Base-by-base conservation (phyloP, 1,284 basidiomycete species). In the Ustilago lituana region DNA sequence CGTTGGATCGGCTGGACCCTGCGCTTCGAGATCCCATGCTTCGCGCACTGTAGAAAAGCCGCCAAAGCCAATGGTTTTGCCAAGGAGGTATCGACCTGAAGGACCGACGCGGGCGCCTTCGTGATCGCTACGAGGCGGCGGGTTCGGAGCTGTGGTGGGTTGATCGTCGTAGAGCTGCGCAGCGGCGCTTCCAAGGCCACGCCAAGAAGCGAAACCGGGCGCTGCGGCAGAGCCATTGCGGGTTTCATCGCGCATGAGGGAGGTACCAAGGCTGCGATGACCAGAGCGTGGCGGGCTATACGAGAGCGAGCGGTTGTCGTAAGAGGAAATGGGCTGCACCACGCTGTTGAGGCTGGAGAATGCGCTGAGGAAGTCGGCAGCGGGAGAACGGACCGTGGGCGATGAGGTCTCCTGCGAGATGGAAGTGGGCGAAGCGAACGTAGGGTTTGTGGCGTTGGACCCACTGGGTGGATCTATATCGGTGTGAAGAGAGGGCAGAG, bases 1-100 rank as follows among this genome's bases (percentile, higher is more conserved):
- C 6, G 59, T 47, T 1, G 54, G 59, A n/a, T 67, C 52, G 23
- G 48, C 27, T 1, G 62, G 54, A 15, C 41, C 58, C 39, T 63
- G 39, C 4, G 48, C 57, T 23, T 62, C 55, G 11, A 73, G 44
- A 44, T 77, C 76, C 69, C 61, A 78, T 11, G 54, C 93, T 35
- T 88, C 87, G 39, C 91, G 85, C 44, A 97, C 91, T 37, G 88
- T 89, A n/a, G 92, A 93, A 81, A 93, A 93, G 8, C 89, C 91
- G 6, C 94, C 94, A 51, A 88, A 86, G 15, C 91, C 94, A 10
- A 97, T 87, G 69, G 91, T 85, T 44, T 86, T 85, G 19, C 91
- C 93, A 0, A 97, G 86, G 5, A 87, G 87, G 79, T 93, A 95
- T n/a, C 84, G 48, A 12, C 61, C 63, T 0, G 51, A 55, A 4